Evolutionary conservation across 306 rosid species (phyloP).

Genomic region (Hippophae tibetana): DNA sequence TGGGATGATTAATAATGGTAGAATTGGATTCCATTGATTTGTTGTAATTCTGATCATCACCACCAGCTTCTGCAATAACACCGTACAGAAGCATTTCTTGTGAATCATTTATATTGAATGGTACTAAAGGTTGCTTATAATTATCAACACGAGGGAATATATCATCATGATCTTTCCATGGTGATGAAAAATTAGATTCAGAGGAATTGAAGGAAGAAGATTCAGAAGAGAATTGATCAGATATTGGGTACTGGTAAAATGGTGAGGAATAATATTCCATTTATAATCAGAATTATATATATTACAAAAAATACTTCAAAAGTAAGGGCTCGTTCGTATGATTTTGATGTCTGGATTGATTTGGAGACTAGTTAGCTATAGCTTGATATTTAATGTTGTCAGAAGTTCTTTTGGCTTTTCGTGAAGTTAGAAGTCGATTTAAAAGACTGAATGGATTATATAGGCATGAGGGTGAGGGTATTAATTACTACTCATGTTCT

Average conservation of each 20-base stretch:
- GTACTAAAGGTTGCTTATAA: constrained; percentile 21
- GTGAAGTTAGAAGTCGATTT: too few species aligned
- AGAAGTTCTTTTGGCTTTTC: too few species aligned
- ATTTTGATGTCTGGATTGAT: too few species aligned
- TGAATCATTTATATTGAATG: constrained; percentile 53
- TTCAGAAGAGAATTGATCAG: constrained; percentile 12
- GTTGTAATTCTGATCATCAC: not conserved
- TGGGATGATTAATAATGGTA: not conserved
- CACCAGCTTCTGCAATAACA: constrained; percentile 20
- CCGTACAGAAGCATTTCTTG: constrained; percentile 53
- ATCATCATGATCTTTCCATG: not conserved
- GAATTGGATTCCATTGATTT: constrained; percentile 1
- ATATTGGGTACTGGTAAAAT: constrained; percentile 12
- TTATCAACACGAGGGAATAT: not conserved
- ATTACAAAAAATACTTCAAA: too few species aligned
- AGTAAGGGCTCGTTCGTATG: too few species aligned
- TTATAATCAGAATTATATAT: too few species aligned
- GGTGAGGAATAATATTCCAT: too few species aligned
- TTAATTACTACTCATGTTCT: too few species aligned
- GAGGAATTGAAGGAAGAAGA: constrained; percentile 18
- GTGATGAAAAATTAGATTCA: constrained; percentile 3
- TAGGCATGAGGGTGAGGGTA: too few species aligned
- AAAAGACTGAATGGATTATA: too few species aligned
- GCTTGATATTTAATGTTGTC: too few species aligned
- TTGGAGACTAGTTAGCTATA: too few species aligned